Percentiles rank a stretch among this genome's conserved stretches.
phyloP scores from a whole-genome alignment of 179 eudicot genomes.

The Drosera spatulata region DNA sequence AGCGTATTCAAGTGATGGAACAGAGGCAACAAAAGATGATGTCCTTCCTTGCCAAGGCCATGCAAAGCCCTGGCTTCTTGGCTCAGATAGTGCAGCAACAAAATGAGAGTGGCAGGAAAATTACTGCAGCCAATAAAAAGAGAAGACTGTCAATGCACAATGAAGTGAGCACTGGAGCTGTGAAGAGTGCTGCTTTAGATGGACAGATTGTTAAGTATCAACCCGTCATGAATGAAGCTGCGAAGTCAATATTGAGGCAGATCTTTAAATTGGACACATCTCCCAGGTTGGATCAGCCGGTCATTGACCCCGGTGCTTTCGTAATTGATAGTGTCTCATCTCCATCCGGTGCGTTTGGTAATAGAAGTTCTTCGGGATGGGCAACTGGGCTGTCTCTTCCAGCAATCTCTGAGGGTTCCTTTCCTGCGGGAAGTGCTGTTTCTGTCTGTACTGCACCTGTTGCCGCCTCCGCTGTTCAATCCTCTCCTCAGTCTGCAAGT shows the following conservation, averaged over 20 bases:
- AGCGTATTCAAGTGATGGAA: conserved; percentile 36
- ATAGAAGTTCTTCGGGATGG: conserved; percentile 16
- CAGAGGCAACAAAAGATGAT: conserved; percentile 36
- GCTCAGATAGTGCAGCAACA: conserved; percentile 28
- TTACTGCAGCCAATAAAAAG: conserved; percentile 25
- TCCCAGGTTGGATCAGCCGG: conserved; percentile 25
- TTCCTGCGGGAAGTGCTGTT: conserved; percentile 17
- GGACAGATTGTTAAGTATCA: conserved; percentile 43
- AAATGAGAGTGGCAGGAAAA: conserved; percentile 21
- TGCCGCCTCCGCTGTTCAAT: conserved; percentile 15
- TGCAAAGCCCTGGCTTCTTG: conserved; percentile 32
- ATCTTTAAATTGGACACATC: conserved; percentile 32
- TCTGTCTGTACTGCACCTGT: conserved; percentile 15
- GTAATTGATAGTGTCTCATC: conserved; percentile 28
- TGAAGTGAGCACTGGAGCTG: conserved; percentile 12
- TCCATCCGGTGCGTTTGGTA: conserved; percentile 14
- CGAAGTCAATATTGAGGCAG: conserved; percentile 44
- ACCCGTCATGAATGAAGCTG: conserved; percentile 53
- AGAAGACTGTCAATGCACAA: conserved; percentile 28
- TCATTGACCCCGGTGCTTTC: conserved; percentile 24
- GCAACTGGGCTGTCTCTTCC: conserved; percentile 41
- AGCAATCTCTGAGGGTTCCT: conserved; percentile 17
- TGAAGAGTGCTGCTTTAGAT: conserved; percentile 14
- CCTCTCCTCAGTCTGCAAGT: conserved; percentile 13
- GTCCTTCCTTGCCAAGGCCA: conserved; percentile 40